Evolutionary conservation across 164 flowering plant species (phyloP), one percentile per base, ranked within the genome.

Genomic region (Aristolochia californica): DNA sequence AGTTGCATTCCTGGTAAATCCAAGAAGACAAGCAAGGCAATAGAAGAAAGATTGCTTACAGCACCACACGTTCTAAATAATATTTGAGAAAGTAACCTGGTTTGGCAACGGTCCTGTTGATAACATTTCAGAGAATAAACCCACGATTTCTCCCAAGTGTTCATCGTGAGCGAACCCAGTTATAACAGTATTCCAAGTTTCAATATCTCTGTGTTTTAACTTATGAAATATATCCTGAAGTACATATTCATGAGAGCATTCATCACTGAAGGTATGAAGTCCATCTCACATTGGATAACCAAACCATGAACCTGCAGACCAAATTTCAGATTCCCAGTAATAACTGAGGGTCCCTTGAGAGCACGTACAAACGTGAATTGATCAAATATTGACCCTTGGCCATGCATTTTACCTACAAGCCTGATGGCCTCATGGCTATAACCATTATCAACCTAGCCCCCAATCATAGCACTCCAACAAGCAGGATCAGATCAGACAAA

Each of bases 401-500:
- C 22, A 11, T 43, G 66, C 78, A 80, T 73, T 47, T 26, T 51
- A 43, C 68, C 65, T 5, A 75, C 38, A 26, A 70, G 53, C 24
- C 52, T 54, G 62, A 73, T 25, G 21, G 73, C 81, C 40, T 76
- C 70, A 43, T 57, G 15, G 53, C 72, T 62, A 68, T 13, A 53
- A 10, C 80, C 80, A 65, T 74, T 68, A 53, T 63, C 63, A 12
- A 70, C 81, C 70, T 75, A 80, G 8, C 65, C 83, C 55, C 77
- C 81, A 55, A 80, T 60, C 78, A 80, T 70, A 48, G 74, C 68
- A 77, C 80, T 82, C 83, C 83, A 80, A 64, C 81, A 78, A 52
- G 71, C 78, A 53, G 69, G 48, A 58, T 74, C 81, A 27, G 20
- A 61, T 58, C 56, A 5, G 63, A 52, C 68, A 75, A 28, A 28